Conservation (phyloP, 225 moss, liverwort and hornwort species). For the Thuidium tamariscinum region DNA sequence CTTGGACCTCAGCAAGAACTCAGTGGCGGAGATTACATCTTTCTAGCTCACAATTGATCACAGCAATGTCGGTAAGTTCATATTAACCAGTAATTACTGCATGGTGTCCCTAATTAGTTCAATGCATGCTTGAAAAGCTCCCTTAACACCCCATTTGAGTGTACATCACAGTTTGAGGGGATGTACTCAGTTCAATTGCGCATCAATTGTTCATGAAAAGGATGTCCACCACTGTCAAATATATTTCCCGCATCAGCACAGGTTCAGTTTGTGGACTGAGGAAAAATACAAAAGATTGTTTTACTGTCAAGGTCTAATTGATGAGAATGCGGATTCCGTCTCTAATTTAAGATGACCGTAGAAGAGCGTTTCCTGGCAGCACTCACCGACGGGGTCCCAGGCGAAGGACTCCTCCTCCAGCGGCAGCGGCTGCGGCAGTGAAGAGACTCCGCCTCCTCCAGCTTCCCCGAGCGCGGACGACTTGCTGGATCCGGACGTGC, state of each 20-base stretch:
- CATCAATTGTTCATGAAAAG: background rate
- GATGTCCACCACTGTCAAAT: background rate
- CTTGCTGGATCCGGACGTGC: constrained; percentile 17
- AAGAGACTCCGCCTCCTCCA: background rate
- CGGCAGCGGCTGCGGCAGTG: background rate
- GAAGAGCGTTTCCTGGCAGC: background rate
- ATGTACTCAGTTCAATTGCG: background rate
- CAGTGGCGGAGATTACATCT: background rate
- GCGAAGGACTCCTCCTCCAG: background rate
- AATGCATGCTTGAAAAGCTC: background rate
- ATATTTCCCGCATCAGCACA: background rate
- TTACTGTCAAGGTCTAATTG: background rate
- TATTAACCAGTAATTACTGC: background rate
- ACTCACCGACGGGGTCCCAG: background rate
- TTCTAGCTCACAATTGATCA: background rate
- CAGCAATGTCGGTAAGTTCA: background rate
- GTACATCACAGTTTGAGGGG: background rate
- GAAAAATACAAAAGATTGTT: no score
- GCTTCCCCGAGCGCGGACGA: background rate
- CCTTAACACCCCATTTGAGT: background rate
- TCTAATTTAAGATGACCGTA: background rate
- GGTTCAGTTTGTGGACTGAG: background rate
- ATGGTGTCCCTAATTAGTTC: background rate
- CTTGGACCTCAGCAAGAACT: background rate
- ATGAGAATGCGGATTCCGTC: background rate